phyloP scores from a whole-genome alignment of 768 basidiomycete genomes.

The Amanita muscaria region DNA sequence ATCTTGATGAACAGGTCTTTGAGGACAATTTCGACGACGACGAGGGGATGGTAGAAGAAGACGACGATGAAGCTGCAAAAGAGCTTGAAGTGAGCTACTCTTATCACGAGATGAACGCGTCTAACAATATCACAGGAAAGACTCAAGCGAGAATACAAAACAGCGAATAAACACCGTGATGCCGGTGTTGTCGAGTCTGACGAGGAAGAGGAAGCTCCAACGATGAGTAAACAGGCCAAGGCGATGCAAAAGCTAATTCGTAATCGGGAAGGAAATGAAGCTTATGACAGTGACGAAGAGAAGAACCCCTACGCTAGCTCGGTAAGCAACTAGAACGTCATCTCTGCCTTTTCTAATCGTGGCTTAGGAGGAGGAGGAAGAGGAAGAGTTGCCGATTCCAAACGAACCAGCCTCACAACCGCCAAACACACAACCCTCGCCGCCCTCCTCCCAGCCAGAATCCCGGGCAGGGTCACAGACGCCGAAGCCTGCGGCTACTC shows the following conservation, averaged over 20 bases:
- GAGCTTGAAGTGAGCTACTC: slow-evolving; percentile 55
- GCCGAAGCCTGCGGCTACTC: slow-evolving; percentile 28
- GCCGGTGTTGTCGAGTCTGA: slow-evolving; percentile 67
- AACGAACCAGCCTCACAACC: slow-evolving; percentile 38
- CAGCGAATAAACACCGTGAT: slow-evolving; percentile 67
- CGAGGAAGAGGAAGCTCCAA: slow-evolving; percentile 54
- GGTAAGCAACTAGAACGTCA: slow-evolving; percentile 31
- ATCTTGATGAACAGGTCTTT: slow-evolving; percentile 73
- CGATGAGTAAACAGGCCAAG: slow-evolving; percentile 61
- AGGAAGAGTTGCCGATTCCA: slow-evolving; percentile 43
- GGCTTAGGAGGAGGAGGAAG: slow-evolving; percentile 57
- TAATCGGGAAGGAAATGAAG: slow-evolving; percentile 73
- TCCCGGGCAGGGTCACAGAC: slow-evolving; percentile 29
- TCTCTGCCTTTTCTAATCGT: slow-evolving; percentile 4
- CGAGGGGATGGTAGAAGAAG: slow-evolving; percentile 69
- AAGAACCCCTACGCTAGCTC: slow-evolving; percentile 78
- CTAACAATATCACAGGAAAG: slow-evolving; percentile 49
- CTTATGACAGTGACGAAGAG: slow-evolving; percentile 78
- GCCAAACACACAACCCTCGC: slow-evolving; percentile 37
- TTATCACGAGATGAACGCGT: not conserved
- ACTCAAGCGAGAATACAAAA: slow-evolving; percentile 72
- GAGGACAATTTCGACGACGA: slow-evolving; percentile 86
- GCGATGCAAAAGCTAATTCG: slow-evolving; percentile 81
- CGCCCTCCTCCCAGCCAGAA: slow-evolving; percentile 24
- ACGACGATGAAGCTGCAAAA: slow-evolving; percentile 79